Base-by-base conservation (phyloP, 352 stramenopile genomes). In the Thalassiosira exigua region DNA sequence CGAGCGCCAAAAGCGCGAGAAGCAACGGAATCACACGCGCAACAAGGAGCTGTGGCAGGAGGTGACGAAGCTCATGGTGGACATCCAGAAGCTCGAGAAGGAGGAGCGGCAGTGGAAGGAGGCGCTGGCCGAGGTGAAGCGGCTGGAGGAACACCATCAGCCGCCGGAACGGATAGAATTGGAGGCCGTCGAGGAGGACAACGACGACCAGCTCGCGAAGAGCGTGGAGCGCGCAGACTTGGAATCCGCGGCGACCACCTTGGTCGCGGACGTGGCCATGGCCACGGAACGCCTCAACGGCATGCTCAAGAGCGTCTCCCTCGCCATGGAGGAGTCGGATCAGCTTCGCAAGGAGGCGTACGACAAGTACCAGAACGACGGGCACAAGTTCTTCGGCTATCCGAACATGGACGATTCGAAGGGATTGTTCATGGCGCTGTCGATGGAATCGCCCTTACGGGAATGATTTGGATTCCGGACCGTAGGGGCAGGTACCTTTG, bases 11-110 rank as follows among this genome's bases (percentile, higher is more conserved):
- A 79, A 79, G 54, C 27, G 50, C 12, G 77, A 85, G 27, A 65
- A 73, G 32, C 53, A 67, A 51, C 62, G 60, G 44, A 79, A 62
- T n/a, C 77, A 82, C 58, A 70, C 71, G 44, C 51, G 77, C 17
- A 85, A 85, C 59, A 85, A 85, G 52, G 77, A 71, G 21, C 68
- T 79, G 53, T 82, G 71, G 77, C 61, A 78, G 46, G 77, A 85
- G 32, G 58, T 82, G 4, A 51, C 52, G 0, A 78, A 71, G 24
- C 67, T 85, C 17, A 77, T 79, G 61, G 69, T 74, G 3, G 77
- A 78, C 32, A 78, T 85, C 56, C 71, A 81, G 73, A 85, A 85
- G 60, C 48, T 85, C 4, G 73, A 82, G 54, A 75, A 75, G 33
- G 77, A 85, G 33, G 71, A 85, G 26, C 71, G 77, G 21, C 24